Evolutionary conservation across 352 stramenopile genomes (phyloP), one percentile per base, ranked within the genome.

Genomic region (Phytophthora megakarya): DNA sequence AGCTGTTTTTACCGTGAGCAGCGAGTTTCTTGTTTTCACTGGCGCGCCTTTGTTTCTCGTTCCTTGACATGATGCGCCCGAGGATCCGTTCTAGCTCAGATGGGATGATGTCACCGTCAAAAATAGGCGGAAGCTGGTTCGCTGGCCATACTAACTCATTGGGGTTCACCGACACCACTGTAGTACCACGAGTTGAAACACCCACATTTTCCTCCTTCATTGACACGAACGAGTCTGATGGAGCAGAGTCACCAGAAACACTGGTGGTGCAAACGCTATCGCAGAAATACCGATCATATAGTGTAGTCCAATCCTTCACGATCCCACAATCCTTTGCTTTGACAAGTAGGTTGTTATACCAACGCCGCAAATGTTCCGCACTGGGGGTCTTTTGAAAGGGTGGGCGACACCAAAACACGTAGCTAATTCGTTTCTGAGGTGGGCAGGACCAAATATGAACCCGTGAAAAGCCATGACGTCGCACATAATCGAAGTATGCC

Each of bases 341-440:
- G 3, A 57, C 44, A 10, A 99, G 70, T 42, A 98, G 83, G 16
- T 78, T 74, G 55, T 91, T 86, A 72, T 99, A 99, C 97, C 97
- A 99, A 15, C 76, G 60, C 30, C 91, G 86, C 30, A 99, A 76
- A 44, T 98, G 92, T 39, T 99, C 95, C 26, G 88, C 80, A 39
- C 86, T 97, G 6, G 97, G 97, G 6, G 95, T 99, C 49, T 97
- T 90, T 74, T 99, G 97, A 65, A 98, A 97, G 13, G 76, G 47
- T 15, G 96, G 96, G 40, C 98, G 96, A 66, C 93, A 98, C 89
- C 96, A 98, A 77, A 99, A 99, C 45, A 99, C 97, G 71, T 99
- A 99, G 51, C 94, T 98, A 70, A 98, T 98, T 18, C 96, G 96
- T 50, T 96, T 91, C 58, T 92, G 81, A 35, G 97, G 87, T 45